Percentiles rank a stretch among this genome's conserved stretches.
Conservation (phyloP, 371 early-diverging fungal genomes). For the Mortierella sp. region DNA sequence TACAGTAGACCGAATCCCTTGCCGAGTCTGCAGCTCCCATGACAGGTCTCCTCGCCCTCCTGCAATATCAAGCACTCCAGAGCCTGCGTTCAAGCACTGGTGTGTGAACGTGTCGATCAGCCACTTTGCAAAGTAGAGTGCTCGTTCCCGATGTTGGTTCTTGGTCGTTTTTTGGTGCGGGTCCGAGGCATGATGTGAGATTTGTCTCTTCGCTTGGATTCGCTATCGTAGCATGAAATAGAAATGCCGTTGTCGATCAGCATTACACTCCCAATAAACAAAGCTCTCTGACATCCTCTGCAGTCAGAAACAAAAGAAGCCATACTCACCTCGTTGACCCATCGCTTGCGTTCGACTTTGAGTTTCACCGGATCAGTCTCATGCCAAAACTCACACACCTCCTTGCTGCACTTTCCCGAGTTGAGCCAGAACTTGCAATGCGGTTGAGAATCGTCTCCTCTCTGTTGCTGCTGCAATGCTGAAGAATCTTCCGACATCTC, state of each 20-base stretch:
- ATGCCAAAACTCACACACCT: conserved; percentile 63
- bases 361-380: conserved; percentile 53
- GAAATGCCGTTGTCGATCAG: background rate
- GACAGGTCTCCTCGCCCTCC: conserved; percentile 74
- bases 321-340: conserved; percentile 62
- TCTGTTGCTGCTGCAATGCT: conserved; percentile 30
- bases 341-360: conserved; percentile 46
- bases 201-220: conserved; percentile 56
- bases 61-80: conserved; percentile 67
- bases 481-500: conserved; percentile 12
- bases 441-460: conserved; percentile 42
- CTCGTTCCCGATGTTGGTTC: conserved; percentile 68
- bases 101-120: conserved; percentile 60
- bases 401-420: conserved; percentile 62
- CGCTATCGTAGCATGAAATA: conserved; percentile 17
- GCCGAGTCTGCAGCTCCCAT: conserved; percentile 64
- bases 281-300: background rate
- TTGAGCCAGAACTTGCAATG: conserved; percentile 73
- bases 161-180: conserved; percentile 64
- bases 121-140: conserved; percentile 68
- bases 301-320: background rate
- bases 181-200: conserved; percentile 64
- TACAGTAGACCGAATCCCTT: conserved; percentile 63
- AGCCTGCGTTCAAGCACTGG: conserved; percentile 35
- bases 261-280: background rate